A percentile compares a stretch with the other conserved stretches of the same genome.
Evolutionary conservation across 1,284 basidiomycete genomes (phyloP).

Genomic region (Jaminaea rosea): DNA sequence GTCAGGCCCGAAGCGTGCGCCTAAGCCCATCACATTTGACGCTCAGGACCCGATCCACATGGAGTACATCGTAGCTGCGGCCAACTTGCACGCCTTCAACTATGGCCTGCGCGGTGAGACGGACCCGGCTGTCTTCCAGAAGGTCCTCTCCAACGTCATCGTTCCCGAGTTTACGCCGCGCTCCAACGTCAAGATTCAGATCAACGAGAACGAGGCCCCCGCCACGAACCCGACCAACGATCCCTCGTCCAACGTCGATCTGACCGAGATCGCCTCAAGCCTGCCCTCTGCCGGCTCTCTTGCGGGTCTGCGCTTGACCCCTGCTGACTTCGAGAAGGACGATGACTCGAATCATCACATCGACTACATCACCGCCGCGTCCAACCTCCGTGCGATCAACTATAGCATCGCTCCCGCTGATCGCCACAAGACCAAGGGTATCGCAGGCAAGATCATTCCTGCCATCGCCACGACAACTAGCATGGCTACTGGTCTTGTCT

Average conservation of each 20-base stretch:
- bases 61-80: conserved; percentile 80
- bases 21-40: conserved; percentile 82
- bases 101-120: conserved; percentile 89
- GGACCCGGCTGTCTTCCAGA: conserved; percentile 70
- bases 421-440: conserved; percentile 91
- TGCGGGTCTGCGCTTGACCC: conserved; percentile 84
- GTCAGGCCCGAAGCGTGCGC: conserved; percentile 87
- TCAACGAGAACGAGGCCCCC: conserved; percentile 76
- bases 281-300: conserved; percentile 54
- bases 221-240: conserved; percentile 52
- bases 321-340: conserved; percentile 98
- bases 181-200: conserved; percentile 85
- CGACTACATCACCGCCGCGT: conserved; percentile 96
- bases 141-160: conserved; percentile 71
- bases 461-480: conserved; percentile 98
- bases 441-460: conserved; percentile 99
- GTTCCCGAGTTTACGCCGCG: conserved; percentile 90
- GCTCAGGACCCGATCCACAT: conserved; percentile 74
- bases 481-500: conserved; percentile 81
- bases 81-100: conserved; percentile 95
- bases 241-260: conserved; percentile 12
- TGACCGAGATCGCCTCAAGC: conserved; percentile 37
- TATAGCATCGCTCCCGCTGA: conserved; percentile 84
- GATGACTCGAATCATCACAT: conserved; percentile 98
- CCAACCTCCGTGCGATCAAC: conserved; percentile 92